phyloP scores from a whole-genome alignment of 2,329 filamentous ascomycete species.

The Helotiales sp. region DNA sequence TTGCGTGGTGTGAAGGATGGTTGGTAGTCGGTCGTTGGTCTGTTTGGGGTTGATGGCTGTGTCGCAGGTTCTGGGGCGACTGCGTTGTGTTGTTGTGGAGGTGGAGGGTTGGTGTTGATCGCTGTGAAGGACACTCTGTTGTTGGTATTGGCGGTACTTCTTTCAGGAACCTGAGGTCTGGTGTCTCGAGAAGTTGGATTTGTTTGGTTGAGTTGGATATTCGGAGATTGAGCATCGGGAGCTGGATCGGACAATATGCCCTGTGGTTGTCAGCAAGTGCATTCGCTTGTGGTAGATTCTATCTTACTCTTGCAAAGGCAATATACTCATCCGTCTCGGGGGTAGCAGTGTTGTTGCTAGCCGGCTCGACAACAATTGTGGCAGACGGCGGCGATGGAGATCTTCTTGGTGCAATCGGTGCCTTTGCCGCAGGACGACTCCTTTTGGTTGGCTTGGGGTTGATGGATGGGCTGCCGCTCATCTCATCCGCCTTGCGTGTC shows the following conservation, averaged over 20 bases:
- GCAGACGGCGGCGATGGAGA: background rate
- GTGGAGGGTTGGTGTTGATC: too few species aligned
- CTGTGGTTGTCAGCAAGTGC: background rate
- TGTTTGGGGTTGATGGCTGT: too few species aligned
- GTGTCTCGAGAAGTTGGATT: too few species aligned
- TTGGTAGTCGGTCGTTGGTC: background rate
- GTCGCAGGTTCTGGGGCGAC: too few species aligned
- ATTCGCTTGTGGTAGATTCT: background rate
- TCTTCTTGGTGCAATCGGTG: background rate
- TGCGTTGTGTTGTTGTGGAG: too few species aligned
- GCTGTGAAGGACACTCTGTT: too few species aligned
- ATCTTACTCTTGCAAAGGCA: background rate
- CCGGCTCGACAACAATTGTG: background rate
- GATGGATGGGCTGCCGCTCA: background rate
- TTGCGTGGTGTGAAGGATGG: background rate
- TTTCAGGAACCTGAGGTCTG: too few species aligned
- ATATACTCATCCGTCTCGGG: background rate
- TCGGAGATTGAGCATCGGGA: background rate
- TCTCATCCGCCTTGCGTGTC: background rate
- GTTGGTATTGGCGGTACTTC: too few species aligned
- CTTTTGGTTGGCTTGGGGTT: background rate
- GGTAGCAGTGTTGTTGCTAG: background rate
- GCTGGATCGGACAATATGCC: background rate
- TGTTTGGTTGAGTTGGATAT: too few species aligned
- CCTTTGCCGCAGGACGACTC: background rate